A percentile compares a stretch with the other conserved stretches of the same genome.
Evolutionary conservation across 208 protist genomes (phyloP).

Genomic region (Leishmania arabica): DNA sequence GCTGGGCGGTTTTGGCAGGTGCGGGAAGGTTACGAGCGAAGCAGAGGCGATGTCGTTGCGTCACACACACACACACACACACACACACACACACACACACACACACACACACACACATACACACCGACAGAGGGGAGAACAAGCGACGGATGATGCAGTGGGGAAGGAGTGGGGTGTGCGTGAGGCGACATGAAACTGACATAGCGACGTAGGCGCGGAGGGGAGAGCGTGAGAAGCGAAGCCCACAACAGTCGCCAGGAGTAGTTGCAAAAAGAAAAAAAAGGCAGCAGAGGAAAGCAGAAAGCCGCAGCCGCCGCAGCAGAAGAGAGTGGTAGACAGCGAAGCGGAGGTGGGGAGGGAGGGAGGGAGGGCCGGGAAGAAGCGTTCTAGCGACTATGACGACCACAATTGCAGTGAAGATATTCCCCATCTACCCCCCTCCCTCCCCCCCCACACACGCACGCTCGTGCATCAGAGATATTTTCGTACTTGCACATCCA

Average conservation of each 20-base stretch:
- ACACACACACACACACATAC: neutral
- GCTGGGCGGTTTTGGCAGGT: too few species aligned
- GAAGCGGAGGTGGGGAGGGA: too few species aligned
- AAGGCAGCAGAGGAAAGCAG: neutral
- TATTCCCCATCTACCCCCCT: neutral
- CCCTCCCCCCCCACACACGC: too few species aligned
- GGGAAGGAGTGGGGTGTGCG: too few species aligned
- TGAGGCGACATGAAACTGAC: too few species aligned
- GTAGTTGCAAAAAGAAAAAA: neutral
- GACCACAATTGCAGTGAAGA: neutral
- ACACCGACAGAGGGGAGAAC: neutral
- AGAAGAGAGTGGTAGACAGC: neutral
- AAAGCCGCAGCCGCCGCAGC: neutral
- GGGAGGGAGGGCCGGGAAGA: too few species aligned
- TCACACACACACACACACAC: neutral
- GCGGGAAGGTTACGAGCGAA: too few species aligned
- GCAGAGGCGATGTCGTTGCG: too few species aligned
- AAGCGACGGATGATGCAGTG: neutral
- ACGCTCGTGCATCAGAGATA: neutral
- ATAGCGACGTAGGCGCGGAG: too few species aligned
- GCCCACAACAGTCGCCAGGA: neutral
- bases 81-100: too few species aligned
- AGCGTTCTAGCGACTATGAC: neutral
- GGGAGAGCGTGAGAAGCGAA: neutral
- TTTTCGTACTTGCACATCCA: constrained; percentile 4